These are phyloP conservation scores for Backusella tarrabulga DNA, from an alignment of 192 early-diverging fungal species.

Conservation along the genomic window DNA sequence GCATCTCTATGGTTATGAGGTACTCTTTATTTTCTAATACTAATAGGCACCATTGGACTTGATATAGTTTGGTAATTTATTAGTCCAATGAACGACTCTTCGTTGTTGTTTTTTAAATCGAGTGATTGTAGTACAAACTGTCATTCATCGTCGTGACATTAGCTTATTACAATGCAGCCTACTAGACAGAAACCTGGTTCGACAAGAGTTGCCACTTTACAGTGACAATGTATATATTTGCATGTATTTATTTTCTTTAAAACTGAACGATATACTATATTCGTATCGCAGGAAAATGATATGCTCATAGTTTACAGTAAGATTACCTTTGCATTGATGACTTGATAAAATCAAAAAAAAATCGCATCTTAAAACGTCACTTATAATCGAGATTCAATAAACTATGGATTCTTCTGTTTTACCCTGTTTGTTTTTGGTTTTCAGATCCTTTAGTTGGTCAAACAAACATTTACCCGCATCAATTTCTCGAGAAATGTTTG, in stretches of 20 bases:
- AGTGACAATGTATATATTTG: background rate
- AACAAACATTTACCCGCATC: background rate
- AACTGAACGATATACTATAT: background rate
- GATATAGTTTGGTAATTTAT: no score
- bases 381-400: no score
- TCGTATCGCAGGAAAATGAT: background rate
- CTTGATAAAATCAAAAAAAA: background rate
- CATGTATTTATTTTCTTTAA: background rate
- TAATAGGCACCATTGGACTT: no score
- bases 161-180: background rate
- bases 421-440: background rate
- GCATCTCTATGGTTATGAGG: background rate
- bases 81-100: background rate
- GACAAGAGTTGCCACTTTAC: background rate
- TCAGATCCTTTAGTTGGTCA: background rate
- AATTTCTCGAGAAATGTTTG: no score
- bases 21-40: background rate
- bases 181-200: background rate
- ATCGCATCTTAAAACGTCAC: background rate
- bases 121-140: background rate
- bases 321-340: background rate
- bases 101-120: background rate
- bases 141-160: background rate
- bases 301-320: background rate
- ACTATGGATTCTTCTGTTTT: background rate